Evolutionary conservation across 352 stramenopile genomes (phyloP), one percentile per base, ranked within the genome.

Genomic region (Globisporangium nagaii): DNA sequence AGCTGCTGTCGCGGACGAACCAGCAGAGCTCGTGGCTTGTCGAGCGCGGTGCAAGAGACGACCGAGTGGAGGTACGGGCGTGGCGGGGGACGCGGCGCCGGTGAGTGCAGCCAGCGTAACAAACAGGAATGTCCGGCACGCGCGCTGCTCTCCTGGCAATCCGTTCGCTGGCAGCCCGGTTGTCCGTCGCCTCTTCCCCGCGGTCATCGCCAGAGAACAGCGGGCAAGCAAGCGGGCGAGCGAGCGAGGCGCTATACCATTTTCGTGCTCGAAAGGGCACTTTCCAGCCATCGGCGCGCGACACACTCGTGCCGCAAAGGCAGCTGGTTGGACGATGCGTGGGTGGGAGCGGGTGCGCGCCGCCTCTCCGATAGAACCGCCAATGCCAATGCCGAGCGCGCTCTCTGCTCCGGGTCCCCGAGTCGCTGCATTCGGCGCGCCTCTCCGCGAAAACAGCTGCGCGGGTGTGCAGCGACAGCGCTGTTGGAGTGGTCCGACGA

Each of bases 401-500:
- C 39, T 45, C 39, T 45, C 39, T 45, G 13, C 39, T 45, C 6
- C 19, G 20, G 19, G n/a, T 45, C 19, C 22, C 15, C 39, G 27
- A 47, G 12, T 30, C 40, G 17, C 20, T 19, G 17, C 22, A 36
- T 52, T 52, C 45, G 27, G 30, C 5, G 46, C 47, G 20, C 20
- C 20, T 43, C 25, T 46, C 50, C 50, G 15, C 36, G 28, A 48
- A 57, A 57, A 35, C 50, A 57, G 39, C 51, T 57, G 51, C 39
- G 1, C 25, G 22, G 49, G 34, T 56, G 51, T 57, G 50, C 24
- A 56, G 27, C 24, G 30, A 28, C 42, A 48, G 42, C 25, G n/a
- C n/a, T n/a, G n/a, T n/a, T n/a, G n/a, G n/a, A 32, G 42, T 35
- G 41, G 17, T n/a, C n/a, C 13, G 34, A 17, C 31, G 15, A 36